Evolutionary conservation across 306 rosid species (phyloP).

Genomic region (Acacia confusa): DNA sequence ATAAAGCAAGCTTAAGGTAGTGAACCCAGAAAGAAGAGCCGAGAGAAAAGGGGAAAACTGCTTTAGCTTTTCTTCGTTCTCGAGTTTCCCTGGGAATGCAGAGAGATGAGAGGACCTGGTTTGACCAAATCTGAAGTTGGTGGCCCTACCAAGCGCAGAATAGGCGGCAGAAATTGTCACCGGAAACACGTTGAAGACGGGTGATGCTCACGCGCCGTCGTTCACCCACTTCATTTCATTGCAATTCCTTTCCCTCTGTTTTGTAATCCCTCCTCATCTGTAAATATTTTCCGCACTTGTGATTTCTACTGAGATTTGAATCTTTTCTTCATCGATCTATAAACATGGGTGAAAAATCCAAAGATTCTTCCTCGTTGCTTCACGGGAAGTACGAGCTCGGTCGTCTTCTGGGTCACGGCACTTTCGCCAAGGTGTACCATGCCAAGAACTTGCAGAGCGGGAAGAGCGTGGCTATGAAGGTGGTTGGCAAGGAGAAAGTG

Average conservation of each 20-base stretch:
- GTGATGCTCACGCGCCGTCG: slow-evolving; percentile 34
- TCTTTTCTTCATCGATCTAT: too few relatives aligned
- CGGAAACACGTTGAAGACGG: slow-evolving; percentile 97
- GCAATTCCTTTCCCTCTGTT: background rate
- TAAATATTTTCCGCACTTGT: background rate
- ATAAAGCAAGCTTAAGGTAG: background rate
- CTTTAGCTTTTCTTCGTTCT: background rate
- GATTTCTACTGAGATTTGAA: background rate
- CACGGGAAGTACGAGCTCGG: slow-evolving; percentile 87
- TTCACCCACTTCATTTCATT: background rate
- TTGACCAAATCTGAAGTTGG: slow-evolving; percentile 41
- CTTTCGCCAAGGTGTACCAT: slow-evolving; percentile 82
- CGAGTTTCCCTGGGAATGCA: slow-evolving; percentile 56
- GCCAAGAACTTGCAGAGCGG: slow-evolving; percentile 54
- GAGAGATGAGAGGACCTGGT: slow-evolving; percentile 67
- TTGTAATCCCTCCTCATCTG: background rate
- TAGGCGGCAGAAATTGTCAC: slow-evolving; percentile 85
- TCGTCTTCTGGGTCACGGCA: slow-evolving; percentile 76
- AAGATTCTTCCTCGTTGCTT: slow-evolving; percentile 47
- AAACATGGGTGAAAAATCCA: slow-evolving; percentile 41
- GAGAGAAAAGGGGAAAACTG: background rate
- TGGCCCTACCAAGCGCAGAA: slow-evolving; percentile 43
- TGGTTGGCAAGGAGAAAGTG: slow-evolving; percentile 81
- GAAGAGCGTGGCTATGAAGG: slow-evolving; percentile 68
- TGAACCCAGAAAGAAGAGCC: background rate